Evolutionary conservation across 257 asterid species (phyloP).

Genomic region (Scutellaria barbata): DNA sequence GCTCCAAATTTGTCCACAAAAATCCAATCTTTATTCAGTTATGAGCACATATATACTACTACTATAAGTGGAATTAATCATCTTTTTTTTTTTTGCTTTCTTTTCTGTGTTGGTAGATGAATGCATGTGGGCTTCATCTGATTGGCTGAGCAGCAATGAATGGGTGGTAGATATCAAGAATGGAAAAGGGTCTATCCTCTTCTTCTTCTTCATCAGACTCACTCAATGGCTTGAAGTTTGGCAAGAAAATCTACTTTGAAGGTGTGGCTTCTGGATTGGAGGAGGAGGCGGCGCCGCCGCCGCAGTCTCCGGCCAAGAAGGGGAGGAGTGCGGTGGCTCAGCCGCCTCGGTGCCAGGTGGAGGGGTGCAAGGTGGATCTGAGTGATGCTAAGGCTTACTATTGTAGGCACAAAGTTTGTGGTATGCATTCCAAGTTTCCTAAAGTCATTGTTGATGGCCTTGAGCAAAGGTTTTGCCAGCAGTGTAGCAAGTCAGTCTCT

Average conservation of each 20-base stretch:
- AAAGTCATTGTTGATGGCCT: slow-evolving; percentile 71
- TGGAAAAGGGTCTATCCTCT: slow-evolving; percentile 71
- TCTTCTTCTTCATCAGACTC: slow-evolving; percentile 53
- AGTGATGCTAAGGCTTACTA: slow-evolving; percentile 81
- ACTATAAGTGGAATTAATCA: neutral
- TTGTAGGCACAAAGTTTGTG: slow-evolving; percentile 84
- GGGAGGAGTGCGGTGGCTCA: slow-evolving; percentile 55
- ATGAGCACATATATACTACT: neutral
- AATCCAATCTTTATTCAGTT: slow-evolving; percentile 29
- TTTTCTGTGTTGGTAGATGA: slow-evolving; percentile 14
- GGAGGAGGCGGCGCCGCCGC: slow-evolving; percentile 29
- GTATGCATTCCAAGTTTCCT: slow-evolving; percentile 72
- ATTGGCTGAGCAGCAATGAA: slow-evolving; percentile 35
- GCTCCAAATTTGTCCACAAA: slow-evolving; percentile 17
- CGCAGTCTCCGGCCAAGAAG: slow-evolving; percentile 55
- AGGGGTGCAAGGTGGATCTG: slow-evolving; percentile 85
- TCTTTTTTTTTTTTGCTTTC: neutral
- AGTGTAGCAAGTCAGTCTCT: slow-evolving; percentile 77
- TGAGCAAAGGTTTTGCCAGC: slow-evolving; percentile 93
- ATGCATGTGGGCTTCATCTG: slow-evolving; percentile 33
- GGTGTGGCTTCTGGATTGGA: slow-evolving; percentile 46
- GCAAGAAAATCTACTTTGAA: slow-evolving; percentile 74
- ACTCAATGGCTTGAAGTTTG: slow-evolving; percentile 65
- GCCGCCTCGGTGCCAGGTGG: slow-evolving; percentile 83
- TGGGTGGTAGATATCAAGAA: slow-evolving; percentile 50